Conservation (phyloP, 2,329 filamentous ascomycete genomes). For the Coniochaeta sp. region DNA sequence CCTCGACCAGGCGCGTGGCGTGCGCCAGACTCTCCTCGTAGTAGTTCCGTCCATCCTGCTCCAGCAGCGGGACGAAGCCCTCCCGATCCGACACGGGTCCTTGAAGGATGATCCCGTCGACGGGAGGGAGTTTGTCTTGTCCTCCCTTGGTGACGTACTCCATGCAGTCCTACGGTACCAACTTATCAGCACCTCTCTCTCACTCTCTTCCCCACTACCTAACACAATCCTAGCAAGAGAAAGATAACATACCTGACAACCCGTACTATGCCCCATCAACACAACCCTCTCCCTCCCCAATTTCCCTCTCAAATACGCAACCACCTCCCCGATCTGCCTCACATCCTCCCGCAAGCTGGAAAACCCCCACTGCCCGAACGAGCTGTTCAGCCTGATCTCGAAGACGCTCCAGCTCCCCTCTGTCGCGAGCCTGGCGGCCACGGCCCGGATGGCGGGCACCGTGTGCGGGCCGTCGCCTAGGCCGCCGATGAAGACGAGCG, state of each 20-base stretch:
- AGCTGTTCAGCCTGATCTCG: constrained; percentile 48
- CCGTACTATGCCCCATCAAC: constrained; percentile 52
- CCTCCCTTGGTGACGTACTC: constrained; percentile 41
- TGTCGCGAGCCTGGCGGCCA: constrained; percentile 37
- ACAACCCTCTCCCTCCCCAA: constrained; percentile 45
- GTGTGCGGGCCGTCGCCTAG: constrained; percentile 64
- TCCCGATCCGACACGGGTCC: constrained; percentile 75
- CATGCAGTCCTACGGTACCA: constrained; percentile 44
- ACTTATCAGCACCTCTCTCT: constrained; percentile 1
- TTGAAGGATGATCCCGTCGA: constrained; percentile 76
- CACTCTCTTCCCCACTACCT: not conserved
- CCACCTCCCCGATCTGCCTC: constrained; percentile 43
- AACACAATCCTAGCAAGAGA: too few species aligned
- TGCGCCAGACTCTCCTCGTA: constrained; percentile 37
- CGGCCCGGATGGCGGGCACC: constrained; percentile 45
- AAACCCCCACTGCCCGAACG: constrained; percentile 45
- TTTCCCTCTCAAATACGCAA: constrained; percentile 41
- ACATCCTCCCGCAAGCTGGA: constrained; percentile 44
- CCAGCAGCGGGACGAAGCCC: constrained; percentile 40
- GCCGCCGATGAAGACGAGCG: constrained; percentile 63
- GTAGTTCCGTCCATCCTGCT: constrained; percentile 20
- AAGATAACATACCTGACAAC: constrained; percentile 38
- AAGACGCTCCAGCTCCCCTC: constrained; percentile 36
- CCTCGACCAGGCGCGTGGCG: constrained; percentile 47
- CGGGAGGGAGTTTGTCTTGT: constrained; percentile 36